Conservation (phyloP, 129 eudicot species). For the Flaveria linearis region DNA sequence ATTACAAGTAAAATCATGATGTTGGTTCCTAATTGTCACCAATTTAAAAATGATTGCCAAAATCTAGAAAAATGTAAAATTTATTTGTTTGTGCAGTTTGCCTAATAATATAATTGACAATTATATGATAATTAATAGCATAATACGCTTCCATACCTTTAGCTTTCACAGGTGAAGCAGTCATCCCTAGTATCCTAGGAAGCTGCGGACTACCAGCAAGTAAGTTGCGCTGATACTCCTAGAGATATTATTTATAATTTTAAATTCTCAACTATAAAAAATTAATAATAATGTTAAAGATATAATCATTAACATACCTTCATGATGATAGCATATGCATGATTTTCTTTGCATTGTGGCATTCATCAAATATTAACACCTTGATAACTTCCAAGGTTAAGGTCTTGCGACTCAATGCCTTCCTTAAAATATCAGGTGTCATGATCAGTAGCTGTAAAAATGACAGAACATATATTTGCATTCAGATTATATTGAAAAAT, state of each 20-base stretch:
- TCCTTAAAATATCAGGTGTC: conserved; percentile 70
- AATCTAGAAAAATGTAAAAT: background rate
- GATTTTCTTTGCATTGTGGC: conserved; percentile 89
- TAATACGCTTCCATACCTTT: conserved; percentile 52
- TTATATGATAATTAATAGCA: background rate
- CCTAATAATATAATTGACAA: background rate
- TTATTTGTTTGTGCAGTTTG: background rate
- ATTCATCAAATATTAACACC: conserved; percentile 86
- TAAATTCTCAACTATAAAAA: background rate
- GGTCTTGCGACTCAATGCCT: conserved; percentile 74
- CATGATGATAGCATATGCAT: conserved; percentile 81
- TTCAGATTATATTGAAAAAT: background rate
- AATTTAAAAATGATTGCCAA: background rate
- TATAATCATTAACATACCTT: conserved; percentile 43
- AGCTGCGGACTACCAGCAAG: conserved; percentile 30
- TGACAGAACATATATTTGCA: background rate
- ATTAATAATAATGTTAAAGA: background rate
- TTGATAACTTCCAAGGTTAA: conserved; percentile 57
- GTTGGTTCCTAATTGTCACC: background rate
- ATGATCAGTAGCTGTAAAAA: conserved; percentile 76
- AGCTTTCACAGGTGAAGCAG: conserved; percentile 90
- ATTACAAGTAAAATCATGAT: background rate
- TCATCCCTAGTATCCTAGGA: conserved; percentile 94
- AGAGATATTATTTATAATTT: conserved; percentile 17
- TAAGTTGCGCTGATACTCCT: conserved; percentile 72